These are phyloP conservation scores for Cardiosporidium cionae DNA, from an alignment of 169 alveolate species.

Conservation along the genomic window DNA sequence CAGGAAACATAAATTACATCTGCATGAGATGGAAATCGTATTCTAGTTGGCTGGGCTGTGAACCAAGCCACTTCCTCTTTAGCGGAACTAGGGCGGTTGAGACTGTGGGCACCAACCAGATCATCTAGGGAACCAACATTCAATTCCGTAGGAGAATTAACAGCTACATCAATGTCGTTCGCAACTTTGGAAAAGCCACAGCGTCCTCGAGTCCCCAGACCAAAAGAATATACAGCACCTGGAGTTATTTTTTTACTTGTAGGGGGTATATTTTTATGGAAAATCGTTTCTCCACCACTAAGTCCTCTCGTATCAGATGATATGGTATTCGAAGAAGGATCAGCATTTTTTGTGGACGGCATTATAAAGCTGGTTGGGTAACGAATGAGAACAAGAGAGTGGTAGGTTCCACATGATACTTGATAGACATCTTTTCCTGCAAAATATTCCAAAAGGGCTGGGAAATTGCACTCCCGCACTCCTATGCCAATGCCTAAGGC, in stretches of 20 bases:
- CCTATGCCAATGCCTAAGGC: conserved; percentile 19
- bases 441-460: conserved; percentile 13
- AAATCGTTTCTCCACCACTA: too few relatives aligned
- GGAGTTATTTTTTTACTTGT: too few relatives aligned
- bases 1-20: conserved; percentile 47
- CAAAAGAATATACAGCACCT: not conserved
- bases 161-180: not conserved
- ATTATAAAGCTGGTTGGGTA: too few relatives aligned
- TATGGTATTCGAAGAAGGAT: not conserved
- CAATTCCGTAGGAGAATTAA: not conserved
- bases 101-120: too few relatives aligned
- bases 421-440: not conserved
- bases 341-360: not conserved
- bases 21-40: conserved; percentile 42
- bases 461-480: conserved; percentile 7
- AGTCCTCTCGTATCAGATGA: too few relatives aligned
- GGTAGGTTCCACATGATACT: conserved; percentile 14
- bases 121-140: too few relatives aligned
- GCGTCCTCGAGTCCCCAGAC: not conserved
- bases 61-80: conserved; percentile 56
- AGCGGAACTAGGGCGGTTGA: too few relatives aligned
- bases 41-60: conserved; percentile 55
- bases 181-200: not conserved
- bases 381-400: not conserved
- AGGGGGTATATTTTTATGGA: not conserved